Conservation (phyloP, 2,329 filamentous ascomycete species). For the Beauveria scarabaeidicola region DNA sequence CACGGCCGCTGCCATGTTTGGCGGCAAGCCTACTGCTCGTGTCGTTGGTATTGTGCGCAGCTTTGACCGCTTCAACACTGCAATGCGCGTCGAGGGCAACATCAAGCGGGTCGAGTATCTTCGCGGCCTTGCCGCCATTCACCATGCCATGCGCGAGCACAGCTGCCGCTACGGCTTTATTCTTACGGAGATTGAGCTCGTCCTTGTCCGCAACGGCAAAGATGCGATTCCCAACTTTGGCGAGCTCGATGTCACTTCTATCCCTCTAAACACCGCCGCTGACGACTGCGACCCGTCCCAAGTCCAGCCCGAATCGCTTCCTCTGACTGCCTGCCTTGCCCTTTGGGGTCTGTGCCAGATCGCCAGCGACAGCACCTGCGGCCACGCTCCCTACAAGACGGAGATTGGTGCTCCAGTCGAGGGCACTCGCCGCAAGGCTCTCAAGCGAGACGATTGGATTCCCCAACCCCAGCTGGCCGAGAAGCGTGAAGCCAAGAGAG, state of each 20-base stretch:
- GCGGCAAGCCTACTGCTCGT: slow-evolving; percentile 43
- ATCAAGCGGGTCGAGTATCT: slow-evolving; percentile 85
- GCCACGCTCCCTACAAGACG: slow-evolving; percentile 55
- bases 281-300: slow-evolving; percentile 21
- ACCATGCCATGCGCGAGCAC: slow-evolving; percentile 89
- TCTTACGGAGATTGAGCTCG: slow-evolving; percentile 89
- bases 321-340: slow-evolving; percentile 63
- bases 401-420: slow-evolving; percentile 71
- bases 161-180: slow-evolving; percentile 92
- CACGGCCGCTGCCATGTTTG: slow-evolving; percentile 45
- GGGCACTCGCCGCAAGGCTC: slow-evolving; percentile 59
- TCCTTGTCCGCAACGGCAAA: slow-evolving; percentile 74
- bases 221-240: slow-evolving; percentile 73
- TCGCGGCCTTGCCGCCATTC: slow-evolving; percentile 73
- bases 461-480: slow-evolving; percentile 62
- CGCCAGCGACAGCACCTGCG: slow-evolving; percentile 47
- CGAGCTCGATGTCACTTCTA: slow-evolving; percentile 66
- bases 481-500: slow-evolving; percentile 68
- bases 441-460: slow-evolving; percentile 67
- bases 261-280: slow-evolving; percentile 43
- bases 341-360: slow-evolving; percentile 73
- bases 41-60: slow-evolving; percentile 81
- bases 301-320: slow-evolving; percentile 28
- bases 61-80: slow-evolving; percentile 91
- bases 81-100: slow-evolving; percentile 79